Evolutionary conservation across 192 early-diverging fungal genomes (phyloP), one percentile per base, ranked within the genome.

Genomic region (Dimargaris xerosporica): DNA sequence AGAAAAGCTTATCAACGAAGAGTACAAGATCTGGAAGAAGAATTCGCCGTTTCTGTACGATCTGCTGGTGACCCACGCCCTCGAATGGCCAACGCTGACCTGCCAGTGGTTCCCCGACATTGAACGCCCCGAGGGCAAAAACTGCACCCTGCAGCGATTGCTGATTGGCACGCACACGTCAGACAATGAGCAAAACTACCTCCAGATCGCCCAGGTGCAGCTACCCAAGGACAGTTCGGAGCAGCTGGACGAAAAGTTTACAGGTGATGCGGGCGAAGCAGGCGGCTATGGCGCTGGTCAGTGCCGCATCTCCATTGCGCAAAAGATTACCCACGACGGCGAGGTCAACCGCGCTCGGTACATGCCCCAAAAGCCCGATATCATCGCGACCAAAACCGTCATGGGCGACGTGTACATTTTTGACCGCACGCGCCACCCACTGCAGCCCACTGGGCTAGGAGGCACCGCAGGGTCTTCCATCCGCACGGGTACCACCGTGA

Each of bases 1-100:
- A 64, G 93, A 93, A 65, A 94, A 91, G 67, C 72, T 91, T 29
- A 90, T 93, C 59, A 93, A 93, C 67, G 91, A 94, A 74, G 93
- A 96, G 67, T 94, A 97, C 76, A 97, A 97, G 76, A 91, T 91
- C 61, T 99, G 96, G 96, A 99, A 99, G 71, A 99, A 99, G 80
- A 99, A 99, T 77, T 89, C 88, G 16, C 96, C 96, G 41, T 99
- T 99, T 67, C 83, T 99, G 25, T 99, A 99, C 71, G 96, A 99
- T 75, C 81, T 92, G 42, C 87, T 99, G 15, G 83, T 99, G 25
- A 94, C 96, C 16, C 96, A 99, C 67, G 94, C 96, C n/a, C 76
- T 99, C 17, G 92, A 96, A 71, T 99, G 96, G 96, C 96, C 96
- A 13, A 91, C 91, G 45, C 77, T 99, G 63, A 99, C 96, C 30